Evolutionary conservation across 176 grass and related monocot species (phyloP), one percentile per base, ranked within the genome.

Genomic region (Aegilops longissima): DNA sequence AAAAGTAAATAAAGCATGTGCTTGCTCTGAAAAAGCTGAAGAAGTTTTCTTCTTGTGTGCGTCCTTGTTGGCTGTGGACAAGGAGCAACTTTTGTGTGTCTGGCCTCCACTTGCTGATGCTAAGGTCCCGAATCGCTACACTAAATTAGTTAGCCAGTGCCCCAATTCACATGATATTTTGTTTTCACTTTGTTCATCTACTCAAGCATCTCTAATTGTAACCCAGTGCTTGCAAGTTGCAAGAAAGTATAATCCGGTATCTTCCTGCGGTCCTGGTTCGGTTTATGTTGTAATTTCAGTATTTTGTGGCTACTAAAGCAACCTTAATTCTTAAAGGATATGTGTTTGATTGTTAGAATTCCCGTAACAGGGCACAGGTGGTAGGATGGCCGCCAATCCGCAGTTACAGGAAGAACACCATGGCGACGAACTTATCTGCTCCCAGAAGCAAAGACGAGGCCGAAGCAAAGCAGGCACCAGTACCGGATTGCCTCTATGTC

Each of bases 301-400:
- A 29, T 5, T 54, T 59, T 61, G 8, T 81, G 45, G 74, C 16
- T 52, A 24, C 13, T 40, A 16, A 66, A 29, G 36, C 29, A 63
- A 66, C n/a, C 24, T 34, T 67, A 7, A 52, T 76, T 76, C 27
- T 54, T 54, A 14, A 44, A 58, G 44, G 21, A 33, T 84, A 81
- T 56, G n/a, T 36, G 49, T 84, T 80, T 88, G 81, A 83, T 13
- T 74, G 16, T 73, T 80, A 12, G 1, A 49, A 20, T 63, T 12
- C 40, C 47, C 58, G 70, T 86, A 75, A 88, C 89, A 97, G 92
- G 66, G 88, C 92, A 52, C 95, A 94, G 40, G 92, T 94, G 25
- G 95, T 97, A 47, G 95, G 95, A 92, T 97, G 95, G 95, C 95
- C 95, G 42, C 95, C 95, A 77, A 92, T 94, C 58, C 90, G 84